phyloP scores from a whole-genome alignment of 2,329 filamentous ascomycete species.

The Arthrinium phaeospermum region DNA sequence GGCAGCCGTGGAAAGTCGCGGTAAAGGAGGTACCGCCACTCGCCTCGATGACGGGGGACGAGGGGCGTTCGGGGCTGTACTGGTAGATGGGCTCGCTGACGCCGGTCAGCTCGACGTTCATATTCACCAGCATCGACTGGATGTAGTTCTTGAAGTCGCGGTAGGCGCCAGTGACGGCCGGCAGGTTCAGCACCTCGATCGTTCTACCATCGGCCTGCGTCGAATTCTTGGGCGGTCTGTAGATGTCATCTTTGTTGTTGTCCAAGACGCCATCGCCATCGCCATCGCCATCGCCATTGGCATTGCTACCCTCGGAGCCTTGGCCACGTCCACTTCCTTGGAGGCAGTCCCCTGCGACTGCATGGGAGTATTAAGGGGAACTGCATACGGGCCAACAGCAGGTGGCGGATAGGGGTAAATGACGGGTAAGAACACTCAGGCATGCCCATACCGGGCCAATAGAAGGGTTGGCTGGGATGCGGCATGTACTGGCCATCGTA shows the following conservation, averaged over 20 bases:
- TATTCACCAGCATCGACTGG: not conserved
- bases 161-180: not conserved
- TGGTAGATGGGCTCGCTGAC: not conserved
- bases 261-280: not conserved
- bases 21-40: not conserved
- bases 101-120: not conserved
- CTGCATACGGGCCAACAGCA: not conserved
- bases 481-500: not conserved
- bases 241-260: not conserved
- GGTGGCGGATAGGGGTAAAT: not conserved
- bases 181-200: not conserved
- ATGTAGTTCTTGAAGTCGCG: not conserved
- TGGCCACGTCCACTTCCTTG: not conserved
- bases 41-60: not conserved
- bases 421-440: not conserved
- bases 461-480: not conserved
- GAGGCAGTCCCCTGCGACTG: too few species aligned
- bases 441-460: not conserved
- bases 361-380: not conserved
- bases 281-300: too few species aligned
- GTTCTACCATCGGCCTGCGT: not conserved
- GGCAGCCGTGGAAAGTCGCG: not conserved
- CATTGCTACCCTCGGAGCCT: too few species aligned
- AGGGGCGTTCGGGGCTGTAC: not conserved
- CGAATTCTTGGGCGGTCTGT: not conserved